Base-by-base conservation (phyloP, 352 stramenopile genomes). In the Phytophthora parvispora region DNA sequence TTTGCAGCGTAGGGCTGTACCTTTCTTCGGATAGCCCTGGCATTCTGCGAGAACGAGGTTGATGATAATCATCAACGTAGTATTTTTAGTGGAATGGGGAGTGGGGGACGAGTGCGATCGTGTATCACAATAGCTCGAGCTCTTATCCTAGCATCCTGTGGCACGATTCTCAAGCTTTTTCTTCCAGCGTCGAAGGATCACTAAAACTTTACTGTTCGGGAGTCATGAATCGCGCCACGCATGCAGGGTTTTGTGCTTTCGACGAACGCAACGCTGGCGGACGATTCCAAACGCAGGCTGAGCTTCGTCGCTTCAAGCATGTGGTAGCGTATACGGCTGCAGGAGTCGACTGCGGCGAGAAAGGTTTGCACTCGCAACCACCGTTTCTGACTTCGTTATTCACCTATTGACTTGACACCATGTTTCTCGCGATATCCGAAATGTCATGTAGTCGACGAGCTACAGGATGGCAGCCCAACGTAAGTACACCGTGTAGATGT, bases 271-370 rank as follows among this genome's bases (percentile, higher is more conserved):
- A 94, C 52, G 80, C 80, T 22, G 86, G 87, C 3, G 86, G 87
- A 10, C 77, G 84, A n/a, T 91, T 79, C 51, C 86, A 95, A 74
- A 92, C 86, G 16, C 78, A 88, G 34, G 86, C 84, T 10, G 86
- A 95, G 62, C 86, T 95, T 48, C 82, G 85, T 32, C 87, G 77
- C 34, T 95, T 95, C 75, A 85, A 93, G 63, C 81, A 92, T 22
- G 86, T 94, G 53, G 75, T 94, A 20, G 47, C 73, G 5, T 71
- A 81, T 10, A 92, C 84, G 10, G 58, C 60, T 27, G 64, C 82
- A 43, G 83, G 75, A 22, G 66, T 93, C 31, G 78, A 91, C 67
- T 73, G 75, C 15, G 81, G 82, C 15, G 81, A 91, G 45, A 89
- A 91, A 77, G 63, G 74, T 85, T 48, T 48, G 57, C 24, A 28